These are phyloP conservation scores for Eutrema japonicum DNA, from an alignment of 345 rosid species.

Conservation along the genomic window DNA sequence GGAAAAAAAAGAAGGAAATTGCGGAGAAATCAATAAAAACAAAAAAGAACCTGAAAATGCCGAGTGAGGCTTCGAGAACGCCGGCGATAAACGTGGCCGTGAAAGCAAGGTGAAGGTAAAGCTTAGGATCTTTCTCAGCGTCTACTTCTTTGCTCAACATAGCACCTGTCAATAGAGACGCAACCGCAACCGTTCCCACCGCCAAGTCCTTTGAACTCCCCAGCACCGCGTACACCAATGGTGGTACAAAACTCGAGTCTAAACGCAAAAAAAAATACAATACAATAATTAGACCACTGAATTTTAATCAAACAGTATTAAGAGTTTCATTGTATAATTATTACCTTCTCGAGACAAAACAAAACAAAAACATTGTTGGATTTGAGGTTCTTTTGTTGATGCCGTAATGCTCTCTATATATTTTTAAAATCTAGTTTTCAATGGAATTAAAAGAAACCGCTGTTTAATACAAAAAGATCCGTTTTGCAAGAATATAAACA, in stretches of 20 bases:
- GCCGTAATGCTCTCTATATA: neutral
- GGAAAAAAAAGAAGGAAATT: too few relatives aligned
- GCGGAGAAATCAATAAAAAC: too few relatives aligned
- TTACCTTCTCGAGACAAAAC: neutral
- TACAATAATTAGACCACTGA: neutral
- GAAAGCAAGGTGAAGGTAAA: constrained; percentile 73
- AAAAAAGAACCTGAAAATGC: constrained; percentile 69
- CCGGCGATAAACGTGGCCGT: constrained; percentile 94
- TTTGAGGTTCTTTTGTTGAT: neutral
- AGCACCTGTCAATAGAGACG: constrained; percentile 69
- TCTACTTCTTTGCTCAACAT: constrained; percentile 78
- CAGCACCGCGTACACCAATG: constrained; percentile 89
- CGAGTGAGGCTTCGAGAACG: constrained; percentile 78
- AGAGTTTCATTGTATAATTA: neutral
- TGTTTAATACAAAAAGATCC: neutral
- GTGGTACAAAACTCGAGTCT: constrained; percentile 98
- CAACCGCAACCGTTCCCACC: constrained; percentile 92
- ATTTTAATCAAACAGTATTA: neutral
- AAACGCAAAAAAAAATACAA: neutral
- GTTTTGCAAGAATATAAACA: neutral
- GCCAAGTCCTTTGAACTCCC: constrained; percentile 96
- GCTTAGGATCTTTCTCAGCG: constrained; percentile 62
- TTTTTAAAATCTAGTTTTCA: neutral
- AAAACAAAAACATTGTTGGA: neutral
- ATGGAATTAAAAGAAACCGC: neutral